Percentiles rank a stretch among this genome's conserved stretches.
phyloP scores from a whole-genome alignment of 2,329 filamentous ascomycete species.

The Pyrenophora tritici-repentis region DNA sequence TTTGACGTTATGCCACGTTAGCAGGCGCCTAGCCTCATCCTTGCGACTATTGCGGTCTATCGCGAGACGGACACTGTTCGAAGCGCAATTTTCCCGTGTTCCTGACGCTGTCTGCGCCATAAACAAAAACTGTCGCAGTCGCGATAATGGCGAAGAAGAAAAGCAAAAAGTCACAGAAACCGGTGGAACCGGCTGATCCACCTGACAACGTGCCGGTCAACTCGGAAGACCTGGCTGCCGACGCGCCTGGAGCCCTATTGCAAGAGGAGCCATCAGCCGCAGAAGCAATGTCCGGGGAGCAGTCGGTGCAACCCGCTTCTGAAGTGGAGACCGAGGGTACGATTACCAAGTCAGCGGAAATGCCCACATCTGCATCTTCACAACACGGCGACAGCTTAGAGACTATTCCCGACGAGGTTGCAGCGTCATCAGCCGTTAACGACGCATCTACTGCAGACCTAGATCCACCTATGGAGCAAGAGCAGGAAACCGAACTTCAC shows the following conservation, averaged over 20 bases:
- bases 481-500: slow-evolving; percentile 4
- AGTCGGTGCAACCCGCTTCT: slow-evolving; percentile 14
- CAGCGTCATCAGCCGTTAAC: slow-evolving; percentile 5
- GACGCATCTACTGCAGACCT: slow-evolving; percentile 4
- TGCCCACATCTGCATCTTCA: slow-evolving; percentile 24
- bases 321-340: slow-evolving; percentile 19
- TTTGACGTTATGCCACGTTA: slow-evolving; percentile 46
- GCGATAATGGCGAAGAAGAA: slow-evolving; percentile 43
- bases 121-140: slow-evolving; percentile 28
- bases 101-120: slow-evolving; percentile 18
- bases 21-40: slow-evolving; percentile 37
- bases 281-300: slow-evolving; percentile 12
- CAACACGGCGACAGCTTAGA: slow-evolving; percentile 11
- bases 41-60: slow-evolving; percentile 21
- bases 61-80: slow-evolving; percentile 34
- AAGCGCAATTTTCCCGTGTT: slow-evolving; percentile 1
- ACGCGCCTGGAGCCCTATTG: slow-evolving; percentile 22
- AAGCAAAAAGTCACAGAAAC: slow-evolving; percentile 39
- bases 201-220: slow-evolving; percentile 29
- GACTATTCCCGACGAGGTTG: slow-evolving; percentile 9
- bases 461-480: slow-evolving; percentile 12
- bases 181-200: slow-evolving; percentile 34
- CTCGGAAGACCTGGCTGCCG: slow-evolving; percentile 28
- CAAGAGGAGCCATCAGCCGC: slow-evolving; percentile 24
- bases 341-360: slow-evolving; percentile 23